These are phyloP conservation scores for Paramecium sexaurelia DNA, from an alignment of 73 alveolate genomes.

Conservation along the genomic window DNA sequence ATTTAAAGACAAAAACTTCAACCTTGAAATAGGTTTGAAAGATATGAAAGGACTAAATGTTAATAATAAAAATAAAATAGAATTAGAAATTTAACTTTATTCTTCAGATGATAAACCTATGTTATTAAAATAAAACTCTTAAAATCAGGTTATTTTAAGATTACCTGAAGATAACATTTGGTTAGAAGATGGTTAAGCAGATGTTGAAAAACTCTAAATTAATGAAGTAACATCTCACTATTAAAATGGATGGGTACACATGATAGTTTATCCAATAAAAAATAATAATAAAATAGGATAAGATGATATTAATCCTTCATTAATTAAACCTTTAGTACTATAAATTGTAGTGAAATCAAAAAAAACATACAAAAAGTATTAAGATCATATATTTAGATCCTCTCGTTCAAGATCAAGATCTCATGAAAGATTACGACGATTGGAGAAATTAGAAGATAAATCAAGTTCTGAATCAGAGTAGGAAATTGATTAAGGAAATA, in stretches of 20 bases:
- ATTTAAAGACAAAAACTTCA: slow-evolving; percentile 45
- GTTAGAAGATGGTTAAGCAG: slow-evolving; percentile 13
- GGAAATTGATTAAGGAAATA: neutral
- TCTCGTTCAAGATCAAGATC: slow-evolving; percentile 49
- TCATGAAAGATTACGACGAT: slow-evolving; percentile 23
- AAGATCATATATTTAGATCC: neutral
- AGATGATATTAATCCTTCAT: neutral
- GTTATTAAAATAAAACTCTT: neutral
- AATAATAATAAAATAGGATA: neutral
- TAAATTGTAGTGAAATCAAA: slow-evolving; percentile 48
- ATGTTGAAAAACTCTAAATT: slow-evolving; percentile 18
- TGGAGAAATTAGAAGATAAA: slow-evolving; percentile 34
- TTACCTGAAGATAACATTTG: slow-evolving; percentile 18
- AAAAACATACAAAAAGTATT: neutral
- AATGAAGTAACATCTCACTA: slow-evolving; percentile 57
- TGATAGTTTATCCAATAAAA: slow-evolving; percentile 35
- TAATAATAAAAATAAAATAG: neutral
- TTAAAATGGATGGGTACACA: slow-evolving; percentile 44
- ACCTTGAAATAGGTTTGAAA: neutral
- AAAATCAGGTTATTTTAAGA: neutral
- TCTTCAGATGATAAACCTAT: slow-evolving; percentile 54
- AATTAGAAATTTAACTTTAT: slow-evolving; percentile 42
- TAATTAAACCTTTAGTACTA: slow-evolving; percentile 2
- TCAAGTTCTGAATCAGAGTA: slow-evolving; percentile 34
- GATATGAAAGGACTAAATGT: slow-evolving; percentile 35